Base-by-base conservation (phyloP, 257 asterid genomes). In the Leptodermis oblonga region DNA sequence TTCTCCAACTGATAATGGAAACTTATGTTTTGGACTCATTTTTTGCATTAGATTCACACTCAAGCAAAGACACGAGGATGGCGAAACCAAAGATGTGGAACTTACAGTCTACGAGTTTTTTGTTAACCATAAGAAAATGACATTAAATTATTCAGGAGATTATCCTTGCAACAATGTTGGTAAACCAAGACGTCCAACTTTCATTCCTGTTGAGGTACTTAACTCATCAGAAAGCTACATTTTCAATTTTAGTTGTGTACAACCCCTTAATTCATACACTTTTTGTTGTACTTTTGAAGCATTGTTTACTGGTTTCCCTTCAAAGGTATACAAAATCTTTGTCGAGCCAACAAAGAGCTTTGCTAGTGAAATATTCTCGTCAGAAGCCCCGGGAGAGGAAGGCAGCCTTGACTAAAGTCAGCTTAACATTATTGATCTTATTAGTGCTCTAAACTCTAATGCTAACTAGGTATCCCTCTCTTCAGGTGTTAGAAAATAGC, bases 351-450 rank as follows among this genome's bases (percentile, higher is more conserved):
- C 96, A 90, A 54, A 78, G 95, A 65, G 83, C 95, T 48, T 78
- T 90, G 28, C 85, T 87, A 5, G 95, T 90, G 8, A 95, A 90
- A 66, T 81, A 86, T 62, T 87, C 96, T 13, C 70, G 92, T 8
- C 92, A 84, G 42, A 84, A 87, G 76, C 96, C 96, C 2, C 83
- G 66, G 1, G 90, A 85, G 72, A 77, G 95, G 79, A 90, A 81
- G 88, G 26, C 8, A 14, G 75, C 81, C 33, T 77, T 87, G 77
- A 72, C 72, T 13, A 77, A 82, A 18, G 92, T 86, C 42, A 51
- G 25, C 11, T 14, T 33, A 43, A 4, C 14, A 3, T 53, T 67
- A 33, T 67, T 30, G 11, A 30, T 30, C 8, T 18, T 22, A 5
- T 68, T 64, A 51, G 18, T 67, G 8, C 52, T 60, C 28, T 5